Evolutionary conservation across 441 rosid species (phyloP), one percentile per base, ranked within the genome.

Genomic region (Mallotus japonicus): DNA sequence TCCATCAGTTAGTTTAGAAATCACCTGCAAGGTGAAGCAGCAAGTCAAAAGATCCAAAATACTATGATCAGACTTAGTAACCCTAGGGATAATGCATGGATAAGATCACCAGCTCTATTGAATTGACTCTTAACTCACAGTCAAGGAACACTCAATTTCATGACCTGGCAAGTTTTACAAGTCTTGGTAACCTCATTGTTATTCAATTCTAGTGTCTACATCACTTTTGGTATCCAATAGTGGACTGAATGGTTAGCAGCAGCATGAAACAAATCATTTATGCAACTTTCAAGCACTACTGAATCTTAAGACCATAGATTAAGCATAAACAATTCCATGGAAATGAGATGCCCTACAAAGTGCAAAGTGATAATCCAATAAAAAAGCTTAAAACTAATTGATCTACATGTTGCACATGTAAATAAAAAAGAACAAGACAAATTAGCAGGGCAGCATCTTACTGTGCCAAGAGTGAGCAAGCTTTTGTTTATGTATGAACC

Each of bases 401-500:
- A 32, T 24, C 69, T 58, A 22, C 62, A 68, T 62, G 61, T 51
- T 22, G 28, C 15, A 44, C 22, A 50, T 4, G 20, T 51, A 37
- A 56, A 77, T n/a, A 20, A 17, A 9, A 62, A 37, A 72, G 22
- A 62, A 11, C 8, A 50, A 72, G 57, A 65, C 8, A 5, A 12
- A 68, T 4, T 24, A 24, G 28, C 58, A 46, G 50, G 54, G n/a
- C 15, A 69, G 32, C 24, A 62, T 60, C 87, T 83, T 63, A 89
- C 94, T 46, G 94, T 89, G 79, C 94, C 92, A 68, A 89, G 92
- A 72, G 94, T 82, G 66, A 87, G 88, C 55, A 89, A 77, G 77
- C 94, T 89, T 85, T 87, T 89, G 47, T 89, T 89, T 73, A 89
- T 89, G 77, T 83, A 89, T 49, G 92, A 89, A 20, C 94, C 94